Conservation (phyloP, 2,329 filamentous ascomycete genomes). For the Aspergillus pseudoglaucus region DNA sequence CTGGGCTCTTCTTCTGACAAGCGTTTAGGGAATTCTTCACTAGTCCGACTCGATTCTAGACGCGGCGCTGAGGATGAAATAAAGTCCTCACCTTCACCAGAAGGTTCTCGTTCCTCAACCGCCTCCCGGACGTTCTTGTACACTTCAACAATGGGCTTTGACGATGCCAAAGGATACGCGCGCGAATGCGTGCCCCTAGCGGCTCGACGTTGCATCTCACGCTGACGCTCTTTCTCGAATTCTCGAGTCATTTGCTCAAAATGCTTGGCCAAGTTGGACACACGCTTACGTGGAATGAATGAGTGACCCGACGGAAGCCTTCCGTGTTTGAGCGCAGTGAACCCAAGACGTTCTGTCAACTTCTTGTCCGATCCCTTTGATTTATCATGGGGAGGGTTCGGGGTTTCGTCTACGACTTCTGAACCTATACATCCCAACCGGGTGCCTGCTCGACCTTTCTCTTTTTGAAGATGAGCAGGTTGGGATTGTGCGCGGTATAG, state of each 20-base stretch:
- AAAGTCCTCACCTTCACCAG: slow-evolving; percentile 53
- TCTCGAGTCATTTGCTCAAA: slow-evolving; percentile 96
- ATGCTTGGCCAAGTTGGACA: slow-evolving; percentile 87
- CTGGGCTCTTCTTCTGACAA: slow-evolving; percentile 18
- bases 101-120: slow-evolving; percentile 69
- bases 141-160: slow-evolving; percentile 93
- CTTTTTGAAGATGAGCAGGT: slow-evolving; percentile 34
- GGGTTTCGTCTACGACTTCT: slow-evolving; percentile 15
- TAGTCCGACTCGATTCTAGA: slow-evolving; percentile 25
- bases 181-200: slow-evolving; percentile 70
- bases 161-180: slow-evolving; percentile 81
- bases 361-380: slow-evolving; percentile 59
- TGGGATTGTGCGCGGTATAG: slow-evolving; percentile 48
- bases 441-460: slow-evolving; percentile 16
- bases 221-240: slow-evolving; percentile 88
- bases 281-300: slow-evolving; percentile 78
- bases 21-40: slow-evolving; percentile 20
- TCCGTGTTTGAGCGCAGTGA: slow-evolving; percentile 57
- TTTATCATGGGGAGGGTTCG: slow-evolving; percentile 21
- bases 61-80: slow-evolving; percentile 18
- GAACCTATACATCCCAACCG: slow-evolving; percentile 17
- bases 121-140: slow-evolving; percentile 92
- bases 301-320: slow-evolving; percentile 52
- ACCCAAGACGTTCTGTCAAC: slow-evolving; percentile 64
- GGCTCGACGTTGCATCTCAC: slow-evolving; percentile 72